Evolutionary conservation across 257 asterid genomes (phyloP).

Genomic region (Ehretia macrophylla): DNA sequence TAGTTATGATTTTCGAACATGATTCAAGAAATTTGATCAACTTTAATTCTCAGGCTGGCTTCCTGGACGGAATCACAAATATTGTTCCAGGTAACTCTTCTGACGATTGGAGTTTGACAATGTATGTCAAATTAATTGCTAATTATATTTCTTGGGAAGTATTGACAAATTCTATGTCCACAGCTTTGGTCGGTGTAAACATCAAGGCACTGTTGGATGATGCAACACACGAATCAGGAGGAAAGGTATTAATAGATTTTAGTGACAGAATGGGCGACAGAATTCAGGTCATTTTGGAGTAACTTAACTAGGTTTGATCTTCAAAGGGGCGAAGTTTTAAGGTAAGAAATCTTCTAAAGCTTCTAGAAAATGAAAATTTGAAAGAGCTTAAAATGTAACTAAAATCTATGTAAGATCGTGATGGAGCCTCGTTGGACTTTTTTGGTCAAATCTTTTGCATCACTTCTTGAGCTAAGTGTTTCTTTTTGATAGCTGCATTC

Average conservation of each 20-base stretch:
- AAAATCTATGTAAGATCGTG: too few relatives aligned
- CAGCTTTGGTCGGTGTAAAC: constrained; percentile 79
- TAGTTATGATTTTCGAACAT: neutral
- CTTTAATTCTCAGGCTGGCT: constrained; percentile 65
- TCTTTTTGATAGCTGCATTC: too few relatives aligned
- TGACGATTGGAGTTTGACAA: neutral
- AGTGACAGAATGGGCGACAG: constrained; percentile 79
- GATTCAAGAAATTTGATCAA: neutral
- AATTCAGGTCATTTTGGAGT: constrained; percentile 81
- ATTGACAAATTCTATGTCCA: constrained; percentile 13
- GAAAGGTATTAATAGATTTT: constrained; percentile 75
- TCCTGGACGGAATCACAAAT: constrained; percentile 75
- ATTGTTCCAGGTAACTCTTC: constrained; percentile 69
- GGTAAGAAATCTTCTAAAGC: neutral
- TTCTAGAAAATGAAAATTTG: neutral
- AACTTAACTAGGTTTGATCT: constrained; percentile 2
- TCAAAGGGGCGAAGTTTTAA: neutral
- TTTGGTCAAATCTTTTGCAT: neutral
- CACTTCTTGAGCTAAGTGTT: neutral
- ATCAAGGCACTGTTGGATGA: constrained; percentile 64
- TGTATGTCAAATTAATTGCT: neutral
- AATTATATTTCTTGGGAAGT: neutral
- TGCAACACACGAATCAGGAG: constrained; percentile 61
- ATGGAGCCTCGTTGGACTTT: neutral
- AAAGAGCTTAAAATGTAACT: neutral